These are phyloP conservation scores for Lyophyllum shimeji DNA, from an alignment of 768 basidiomycete genomes.

Conservation along the genomic window DNA sequence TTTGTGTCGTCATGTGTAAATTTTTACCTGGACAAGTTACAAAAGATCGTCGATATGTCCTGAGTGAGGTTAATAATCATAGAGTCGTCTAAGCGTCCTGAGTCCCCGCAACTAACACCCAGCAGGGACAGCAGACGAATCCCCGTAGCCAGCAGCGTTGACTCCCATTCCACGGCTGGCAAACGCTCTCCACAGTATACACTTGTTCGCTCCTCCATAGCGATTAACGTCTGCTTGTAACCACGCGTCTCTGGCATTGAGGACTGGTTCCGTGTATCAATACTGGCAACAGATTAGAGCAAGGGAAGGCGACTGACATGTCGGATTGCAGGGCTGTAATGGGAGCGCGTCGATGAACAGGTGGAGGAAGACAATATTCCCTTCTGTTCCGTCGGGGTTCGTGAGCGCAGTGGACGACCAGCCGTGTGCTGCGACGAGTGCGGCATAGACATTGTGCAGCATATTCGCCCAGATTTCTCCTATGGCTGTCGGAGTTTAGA, in stretches of 20 bases:
- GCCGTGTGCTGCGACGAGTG: constrained; percentile 31
- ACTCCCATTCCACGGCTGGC: constrained; percentile 50
- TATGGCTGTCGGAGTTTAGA: constrained; percentile 27
- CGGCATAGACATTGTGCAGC: constrained; percentile 40
- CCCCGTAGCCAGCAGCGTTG: constrained; percentile 25
- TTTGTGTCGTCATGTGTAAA: not conserved
- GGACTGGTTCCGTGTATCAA: constrained; percentile 23
- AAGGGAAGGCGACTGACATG: constrained; percentile 28
- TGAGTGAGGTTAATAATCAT: no score
- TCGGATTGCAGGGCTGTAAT: constrained; percentile 46
- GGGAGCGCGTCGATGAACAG: constrained; percentile 47
- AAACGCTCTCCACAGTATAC: constrained; percentile 45
- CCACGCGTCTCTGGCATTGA: constrained; percentile 46
- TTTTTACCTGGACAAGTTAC: no score
- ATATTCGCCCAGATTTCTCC: constrained; percentile 55
- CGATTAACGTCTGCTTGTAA: constrained; percentile 52
- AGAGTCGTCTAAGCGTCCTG: no score
- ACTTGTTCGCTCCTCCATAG: constrained; percentile 45
- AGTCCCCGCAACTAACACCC: constrained; percentile 23
- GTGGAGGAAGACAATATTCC: constrained; percentile 47
- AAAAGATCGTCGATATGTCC: no score
- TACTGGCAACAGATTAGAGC: not conserved
- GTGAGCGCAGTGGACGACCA: constrained; percentile 37
- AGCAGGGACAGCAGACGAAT: constrained; percentile 25
- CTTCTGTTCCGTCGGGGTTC: constrained; percentile 35